These are phyloP conservation scores for Pigoraptor vietnamica DNA, from an alignment of 78 protist species.

Conservation along the genomic window DNA sequence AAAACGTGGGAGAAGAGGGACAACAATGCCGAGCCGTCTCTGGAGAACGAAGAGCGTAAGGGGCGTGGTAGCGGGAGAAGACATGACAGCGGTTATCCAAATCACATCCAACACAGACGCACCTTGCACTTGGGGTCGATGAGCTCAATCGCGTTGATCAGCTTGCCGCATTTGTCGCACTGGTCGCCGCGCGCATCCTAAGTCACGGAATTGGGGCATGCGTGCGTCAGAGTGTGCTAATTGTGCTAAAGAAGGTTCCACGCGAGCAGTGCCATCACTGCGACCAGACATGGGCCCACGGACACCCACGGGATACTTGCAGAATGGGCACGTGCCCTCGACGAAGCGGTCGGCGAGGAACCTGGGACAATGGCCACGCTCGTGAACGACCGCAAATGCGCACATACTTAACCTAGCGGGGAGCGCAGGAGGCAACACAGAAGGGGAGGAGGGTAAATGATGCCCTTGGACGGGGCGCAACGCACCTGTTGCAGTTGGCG, in stretches of 20 bases:
- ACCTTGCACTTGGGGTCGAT: slow-evolving; percentile 60
- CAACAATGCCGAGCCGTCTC: no score
- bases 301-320: neutral
- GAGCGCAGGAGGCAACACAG: neutral
- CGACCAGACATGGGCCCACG: neutral
- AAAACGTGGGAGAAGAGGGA: no score
- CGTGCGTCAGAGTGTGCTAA: no score
- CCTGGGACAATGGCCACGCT: slow-evolving; percentile 12
- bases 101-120: neutral
- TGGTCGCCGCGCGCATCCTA: slow-evolving; percentile 89
- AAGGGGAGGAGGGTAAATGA: neutral
- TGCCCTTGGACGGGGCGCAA: neutral
- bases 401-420: no score
- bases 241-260: no score
- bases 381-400: no score
- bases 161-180: slow-evolving; percentile 75
- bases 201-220: neutral
- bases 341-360: slow-evolving; percentile 84
- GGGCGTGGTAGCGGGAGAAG: no score
- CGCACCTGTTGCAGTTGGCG: neutral
- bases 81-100: no score
- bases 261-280: no score
- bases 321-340: slow-evolving; percentile 76
- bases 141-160: slow-evolving; percentile 9
- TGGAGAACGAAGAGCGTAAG: no score